Base-by-base conservation (phyloP, 2,329 filamentous ascomycete species). In the Talaromyces rugulosus region DNA sequence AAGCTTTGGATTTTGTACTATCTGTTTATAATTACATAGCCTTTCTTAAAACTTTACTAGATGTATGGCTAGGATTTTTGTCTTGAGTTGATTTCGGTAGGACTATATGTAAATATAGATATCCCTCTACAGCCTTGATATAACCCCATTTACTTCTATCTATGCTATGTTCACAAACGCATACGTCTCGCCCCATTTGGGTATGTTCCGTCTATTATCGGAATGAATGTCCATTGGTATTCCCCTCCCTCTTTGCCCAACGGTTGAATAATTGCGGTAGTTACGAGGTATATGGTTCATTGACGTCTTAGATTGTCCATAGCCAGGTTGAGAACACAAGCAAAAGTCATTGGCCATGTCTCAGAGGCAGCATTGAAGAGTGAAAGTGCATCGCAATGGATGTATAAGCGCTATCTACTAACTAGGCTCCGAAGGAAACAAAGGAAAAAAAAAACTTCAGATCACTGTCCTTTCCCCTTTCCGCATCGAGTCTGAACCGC, bases 121-220 rank as follows among this genome's bases (percentile, higher is more conserved):
- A 54, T 7, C 52, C 52, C 33, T 54, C 52, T 14, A 54, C 52
- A 11, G 52, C 52, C 33, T 54, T 54, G 12, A 34, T 54, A 54
- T 31, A 54, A 18, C 33, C 27, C 52, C 30, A 34, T 54, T 54
- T 34, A 28, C 52, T 18, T 54, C 52, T 28, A 54, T 54, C 14
- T 28, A 12, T 31, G 52, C 52, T 34, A 18, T 16, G 33, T 54
- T 27, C 52, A 54, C 30, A 33, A 54, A 54, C n/a, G n/a, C 52
- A 54, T 28, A 54, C 52, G 33, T 34, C 52, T 54, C 52, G 52
- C 27, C 52, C 52, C 52, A 54, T 34, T 54, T 54, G n/a, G n/a
- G 3, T 18, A 54, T 18, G 30, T 54, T 54, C 30, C 33, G 12
- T 54, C 28, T 54, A 5, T 54, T 54, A 33, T 54, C 30, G 33